Evolutionary conservation across 2,329 filamentous ascomycete species (phyloP).

Genomic region (Pestalotiopsis sp.): DNA sequence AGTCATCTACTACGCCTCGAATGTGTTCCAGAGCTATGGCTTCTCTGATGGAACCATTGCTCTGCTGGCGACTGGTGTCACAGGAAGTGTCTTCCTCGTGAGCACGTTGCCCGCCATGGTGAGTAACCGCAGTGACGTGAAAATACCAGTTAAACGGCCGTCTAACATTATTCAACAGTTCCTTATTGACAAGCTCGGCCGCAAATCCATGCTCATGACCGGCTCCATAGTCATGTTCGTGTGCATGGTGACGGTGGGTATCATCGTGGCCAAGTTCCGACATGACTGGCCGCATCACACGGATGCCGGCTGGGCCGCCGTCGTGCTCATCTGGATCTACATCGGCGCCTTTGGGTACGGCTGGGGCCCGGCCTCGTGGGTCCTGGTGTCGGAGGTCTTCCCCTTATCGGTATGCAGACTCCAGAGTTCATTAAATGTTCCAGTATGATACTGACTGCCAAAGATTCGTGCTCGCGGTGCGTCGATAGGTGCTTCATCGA

Average conservation of each 20-base stretch:
- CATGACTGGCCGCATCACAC: conserved; percentile 53
- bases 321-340: conserved; percentile 56
- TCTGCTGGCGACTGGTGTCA: conserved; percentile 17
- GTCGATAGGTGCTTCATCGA: conserved; percentile 59
- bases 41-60: conserved; percentile 17
- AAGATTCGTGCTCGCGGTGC: conserved; percentile 64
- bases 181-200: conserved; percentile 50
- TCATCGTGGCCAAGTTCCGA: conserved; percentile 53
- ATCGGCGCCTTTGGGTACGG: conserved; percentile 62
- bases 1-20: conserved; percentile 50
- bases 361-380: conserved; percentile 57
- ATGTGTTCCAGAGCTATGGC: conserved; percentile 38
- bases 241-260: conserved; percentile 51
- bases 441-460: too few relatives aligned
- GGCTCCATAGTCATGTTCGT: conserved; percentile 48
- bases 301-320: conserved; percentile 41
- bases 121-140: background rate
- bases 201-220: conserved; percentile 46
- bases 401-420: conserved; percentile 43
- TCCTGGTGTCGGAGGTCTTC: conserved; percentile 60
- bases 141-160: too few relatives aligned
- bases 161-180: conserved; percentile 24
- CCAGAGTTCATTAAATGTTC: too few relatives aligned
- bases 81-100: conserved; percentile 30
- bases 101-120: conserved; percentile 46